Conservation (phyloP, 2,329 filamentous ascomycete species). For the Colletotrichum somersetense region DNA sequence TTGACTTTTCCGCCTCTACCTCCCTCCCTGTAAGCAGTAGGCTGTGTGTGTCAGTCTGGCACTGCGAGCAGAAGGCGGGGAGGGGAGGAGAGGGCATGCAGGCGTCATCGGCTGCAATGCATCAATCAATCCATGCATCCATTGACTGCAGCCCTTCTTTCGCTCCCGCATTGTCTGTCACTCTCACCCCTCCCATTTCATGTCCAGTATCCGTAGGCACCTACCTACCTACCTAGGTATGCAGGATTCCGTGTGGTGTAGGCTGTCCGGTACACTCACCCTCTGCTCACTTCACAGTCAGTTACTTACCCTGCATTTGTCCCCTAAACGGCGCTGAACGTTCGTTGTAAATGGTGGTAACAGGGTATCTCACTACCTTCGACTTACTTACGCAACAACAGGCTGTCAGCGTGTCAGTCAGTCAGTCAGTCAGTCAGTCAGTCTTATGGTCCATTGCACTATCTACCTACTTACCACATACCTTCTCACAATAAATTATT, state of each 20-base stretch:
- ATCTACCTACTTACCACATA: neutral
- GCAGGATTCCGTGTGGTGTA: neutral
- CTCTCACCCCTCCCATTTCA: conserved; percentile 11
- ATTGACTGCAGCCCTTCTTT: conserved; percentile 9
- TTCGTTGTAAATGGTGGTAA: neutral
- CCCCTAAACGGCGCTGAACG: neutral
- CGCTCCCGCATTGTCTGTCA: neutral
- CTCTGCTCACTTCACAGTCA: neutral
- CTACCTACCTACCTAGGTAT: no score
- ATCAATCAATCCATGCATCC: neutral
- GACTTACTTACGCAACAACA: neutral
- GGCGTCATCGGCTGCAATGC: conserved; percentile 36
- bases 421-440: no score
- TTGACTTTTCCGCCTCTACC: neutral
- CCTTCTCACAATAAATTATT: no score
- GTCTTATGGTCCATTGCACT: no score
- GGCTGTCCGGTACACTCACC: no score
- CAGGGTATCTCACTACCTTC: neutral
- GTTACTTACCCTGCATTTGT: neutral
- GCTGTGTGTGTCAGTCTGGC: neutral
- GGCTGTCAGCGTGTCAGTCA: no score
- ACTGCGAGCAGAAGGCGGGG: conserved; percentile 6
- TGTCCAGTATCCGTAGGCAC: neutral
- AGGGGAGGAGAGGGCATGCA: conserved; percentile 5
- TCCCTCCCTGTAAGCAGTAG: no score